Base-by-base conservation (phyloP, 805 yeast species). In the Candida krabiensis region DNA sequence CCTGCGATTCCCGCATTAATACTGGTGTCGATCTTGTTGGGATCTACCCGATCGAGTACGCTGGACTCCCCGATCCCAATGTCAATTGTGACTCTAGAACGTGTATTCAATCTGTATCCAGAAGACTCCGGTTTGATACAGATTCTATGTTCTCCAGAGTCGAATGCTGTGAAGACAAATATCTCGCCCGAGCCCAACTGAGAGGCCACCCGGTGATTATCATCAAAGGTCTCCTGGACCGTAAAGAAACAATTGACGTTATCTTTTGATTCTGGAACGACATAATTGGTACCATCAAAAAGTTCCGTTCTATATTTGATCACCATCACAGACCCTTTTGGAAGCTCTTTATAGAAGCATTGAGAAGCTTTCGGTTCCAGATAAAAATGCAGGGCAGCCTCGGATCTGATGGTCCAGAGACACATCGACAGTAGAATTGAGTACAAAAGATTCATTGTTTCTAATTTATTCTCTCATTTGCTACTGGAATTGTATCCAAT, bases 61-160 rank as follows among this genome's bases (percentile, higher is more conserved):
- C 75, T 79, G 44, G 83, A 71, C 19, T 80, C 75, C n/a, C 86
- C 87, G 26, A 79, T 67, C 12, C 77, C 84, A 42, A 87, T 67
- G 58, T 86, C 95, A 38, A 89, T 70, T 43, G 73, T 72, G 38
- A 81, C 68, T 53, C 80, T 72, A 40, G 81, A 77, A 41, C 67
- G 69, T 49, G 71, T 69, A 53, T 76, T 75, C 42, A 77, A 70
- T 14, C 61, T 50, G 44, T 56, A 57, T 5, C 62, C 61, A 8
- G 39, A 44, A 13, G 49, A 34, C 32, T 49, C 47, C 19, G 80
- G 79, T 16, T 64, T 66, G 50, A 89, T 67, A 65, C 97, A 89
- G 52, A 90, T 73, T 53, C 74, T 73, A 69, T 89, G 96, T 59
- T 86, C 95, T 26, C 96, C 96, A 9, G 83, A 69, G 37, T 85